Evolutionary conservation across 176 grass and related monocot species (phyloP).

Genomic region (Triticum dicoccoides): DNA sequence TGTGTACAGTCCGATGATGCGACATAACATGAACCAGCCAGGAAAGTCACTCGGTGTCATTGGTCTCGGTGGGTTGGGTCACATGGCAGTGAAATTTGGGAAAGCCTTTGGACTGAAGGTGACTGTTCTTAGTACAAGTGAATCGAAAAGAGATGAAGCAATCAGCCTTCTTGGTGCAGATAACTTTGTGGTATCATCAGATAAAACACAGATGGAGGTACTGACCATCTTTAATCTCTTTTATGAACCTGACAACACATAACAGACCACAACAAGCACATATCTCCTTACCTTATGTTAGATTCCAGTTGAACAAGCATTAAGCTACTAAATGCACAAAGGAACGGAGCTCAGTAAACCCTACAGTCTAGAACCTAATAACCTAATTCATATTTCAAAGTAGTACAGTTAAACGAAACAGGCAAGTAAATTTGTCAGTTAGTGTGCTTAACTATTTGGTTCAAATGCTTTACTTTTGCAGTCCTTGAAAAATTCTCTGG

Average conservation of each 20-base stretch:
- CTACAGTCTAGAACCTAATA: not conserved
- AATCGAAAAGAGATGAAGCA: slow-evolving; percentile 79
- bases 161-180: slow-evolving; percentile 60
- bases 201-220: slow-evolving; percentile 71
- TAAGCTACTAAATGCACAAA: not conserved
- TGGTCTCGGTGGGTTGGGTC: slow-evolving; percentile 72
- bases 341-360: not conserved
- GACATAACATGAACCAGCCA: slow-evolving; percentile 85
- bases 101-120: slow-evolving; percentile 80
- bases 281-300: not conserved
- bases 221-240: not conserved
- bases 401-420: not conserved
- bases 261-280: not conserved
- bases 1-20: slow-evolving; percentile 75
- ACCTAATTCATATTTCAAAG: not conserved
- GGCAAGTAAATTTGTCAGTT: not conserved
- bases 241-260: not conserved
- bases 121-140: slow-evolving; percentile 69
- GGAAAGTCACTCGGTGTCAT: slow-evolving; percentile 78
- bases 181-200: slow-evolving; percentile 73
- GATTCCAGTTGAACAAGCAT: not conserved
- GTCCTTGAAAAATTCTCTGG: slow-evolving; percentile 55
- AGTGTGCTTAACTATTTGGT: too few relatives aligned
- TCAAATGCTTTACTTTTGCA: slow-evolving; percentile 20
- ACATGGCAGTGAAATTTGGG: slow-evolving; percentile 84